A percentile compares a stretch with the other conserved stretches of the same genome.
These are phyloP conservation scores for Ogataea salicorniae DNA, from an alignment of 805 yeast genomes.

Conservation along the genomic window DNA sequence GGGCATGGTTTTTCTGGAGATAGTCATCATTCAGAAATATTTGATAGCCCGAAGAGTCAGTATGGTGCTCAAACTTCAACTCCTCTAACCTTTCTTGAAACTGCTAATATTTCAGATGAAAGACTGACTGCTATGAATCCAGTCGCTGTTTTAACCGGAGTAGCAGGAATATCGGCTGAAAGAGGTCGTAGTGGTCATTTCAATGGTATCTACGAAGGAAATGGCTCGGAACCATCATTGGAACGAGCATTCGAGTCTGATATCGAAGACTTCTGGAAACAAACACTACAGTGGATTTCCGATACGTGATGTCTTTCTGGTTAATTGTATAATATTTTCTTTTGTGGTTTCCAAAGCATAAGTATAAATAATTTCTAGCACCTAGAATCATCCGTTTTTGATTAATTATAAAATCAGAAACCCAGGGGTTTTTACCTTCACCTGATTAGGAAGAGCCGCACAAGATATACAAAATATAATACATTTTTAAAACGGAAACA, in stretches of 20 bases:
- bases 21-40: neutral
- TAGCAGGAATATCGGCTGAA: neutral
- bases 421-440: too few species aligned
- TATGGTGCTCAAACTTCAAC: neutral
- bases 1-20: neutral
- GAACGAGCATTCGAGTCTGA: neutral
- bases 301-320: too few species aligned
- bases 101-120: neutral
- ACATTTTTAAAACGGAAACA: too few species aligned
- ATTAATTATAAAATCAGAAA: too few species aligned
- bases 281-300: conserved; percentile 6
- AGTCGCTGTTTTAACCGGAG: too few species aligned
- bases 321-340: too few species aligned
- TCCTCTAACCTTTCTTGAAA: too few species aligned
- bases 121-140: neutral
- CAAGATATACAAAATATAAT: too few species aligned
- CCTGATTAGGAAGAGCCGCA: too few species aligned
- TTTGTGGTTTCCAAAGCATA: too few species aligned
- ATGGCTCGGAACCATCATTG: neutral
- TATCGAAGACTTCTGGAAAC: conserved; percentile 8
- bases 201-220: neutral
- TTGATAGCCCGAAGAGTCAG: neutral
- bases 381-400: too few species aligned
- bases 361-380: too few species aligned
- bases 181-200: neutral